Evolutionary conservation across 2,329 filamentous ascomycete species (phyloP).

Genomic region (Incumbomyces lentus): DNA sequence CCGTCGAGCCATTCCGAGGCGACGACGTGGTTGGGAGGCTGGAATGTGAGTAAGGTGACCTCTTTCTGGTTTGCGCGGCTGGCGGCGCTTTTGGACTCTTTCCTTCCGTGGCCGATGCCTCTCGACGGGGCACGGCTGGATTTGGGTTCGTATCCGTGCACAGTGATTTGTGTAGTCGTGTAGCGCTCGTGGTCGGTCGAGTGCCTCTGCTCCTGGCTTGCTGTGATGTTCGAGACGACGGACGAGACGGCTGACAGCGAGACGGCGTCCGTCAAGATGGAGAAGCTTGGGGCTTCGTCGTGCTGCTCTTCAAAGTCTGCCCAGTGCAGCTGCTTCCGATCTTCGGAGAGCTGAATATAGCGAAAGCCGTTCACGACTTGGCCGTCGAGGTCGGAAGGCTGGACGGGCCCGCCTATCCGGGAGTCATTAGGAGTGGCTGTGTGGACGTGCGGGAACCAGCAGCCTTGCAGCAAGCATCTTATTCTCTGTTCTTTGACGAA

Average conservation of each 20-base stretch:
- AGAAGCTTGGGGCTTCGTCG: constrained; percentile 45
- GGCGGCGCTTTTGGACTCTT: constrained; percentile 19
- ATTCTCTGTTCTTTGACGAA: constrained; percentile 97
- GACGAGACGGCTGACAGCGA: constrained; percentile 82
- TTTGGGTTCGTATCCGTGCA: constrained; percentile 57
- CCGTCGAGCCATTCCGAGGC: constrained; percentile 97
- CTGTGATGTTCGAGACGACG: constrained; percentile 80
- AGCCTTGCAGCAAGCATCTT: constrained; percentile 74
- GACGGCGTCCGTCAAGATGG: constrained; percentile 36
- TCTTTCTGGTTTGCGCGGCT: constrained; percentile 43
- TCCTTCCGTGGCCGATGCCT: constrained; percentile 20
- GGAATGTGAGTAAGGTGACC: constrained; percentile 66
- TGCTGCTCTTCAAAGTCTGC: constrained; percentile 65
- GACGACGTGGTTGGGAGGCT: constrained; percentile 67
- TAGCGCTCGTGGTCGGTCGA: constrained; percentile 31
- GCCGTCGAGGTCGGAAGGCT: constrained; percentile 4
- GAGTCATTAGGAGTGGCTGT: constrained; percentile 39
- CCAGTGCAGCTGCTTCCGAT: constrained; percentile 81
- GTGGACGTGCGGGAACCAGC: constrained; percentile 64
- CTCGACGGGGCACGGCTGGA: constrained; percentile 18
- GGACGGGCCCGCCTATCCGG: constrained; percentile 6
- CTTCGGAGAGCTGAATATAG: constrained; percentile 81
- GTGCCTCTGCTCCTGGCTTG: constrained; percentile 34
- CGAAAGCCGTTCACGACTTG: constrained; percentile 52
- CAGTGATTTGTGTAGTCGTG: constrained; percentile 75